Conservation (phyloP, 2,329 filamentous ascomycete genomes). For the Tolypocladium guangdongense region DNA sequence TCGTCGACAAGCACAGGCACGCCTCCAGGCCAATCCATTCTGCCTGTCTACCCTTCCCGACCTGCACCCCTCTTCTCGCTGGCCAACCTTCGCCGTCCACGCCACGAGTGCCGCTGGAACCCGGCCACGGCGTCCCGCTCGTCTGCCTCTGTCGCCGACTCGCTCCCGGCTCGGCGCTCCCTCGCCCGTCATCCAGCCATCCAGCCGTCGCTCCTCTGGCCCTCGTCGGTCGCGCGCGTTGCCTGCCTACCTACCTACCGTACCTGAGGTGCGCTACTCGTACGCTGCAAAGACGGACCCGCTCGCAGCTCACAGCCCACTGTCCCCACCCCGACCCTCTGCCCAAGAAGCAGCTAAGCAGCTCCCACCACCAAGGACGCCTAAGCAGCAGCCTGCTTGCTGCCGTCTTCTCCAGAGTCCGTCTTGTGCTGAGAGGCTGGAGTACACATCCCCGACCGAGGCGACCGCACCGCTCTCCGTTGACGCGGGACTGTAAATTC, state of each 20-base stretch:
- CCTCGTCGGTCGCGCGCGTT: neutral
- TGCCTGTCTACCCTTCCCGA: neutral
- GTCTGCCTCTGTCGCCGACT: neutral
- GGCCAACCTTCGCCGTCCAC: neutral
- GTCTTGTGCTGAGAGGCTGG: slow-evolving; percentile 4
- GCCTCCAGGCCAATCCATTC: neutral
- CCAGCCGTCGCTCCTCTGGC: neutral
- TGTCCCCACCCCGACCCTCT: slow-evolving; percentile 1
- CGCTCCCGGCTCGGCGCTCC: neutral
- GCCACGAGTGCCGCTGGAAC: neutral
- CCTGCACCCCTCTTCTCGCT: neutral
- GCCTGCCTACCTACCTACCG: neutral
- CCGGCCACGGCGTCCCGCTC: neutral
- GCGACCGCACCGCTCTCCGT: slow-evolving; percentile 1
- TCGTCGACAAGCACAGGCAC: neutral
- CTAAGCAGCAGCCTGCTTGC: neutral
- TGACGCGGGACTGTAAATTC: slow-evolving; percentile 3
- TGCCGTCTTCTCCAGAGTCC: neutral
- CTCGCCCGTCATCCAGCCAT: neutral
- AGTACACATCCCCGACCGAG: slow-evolving; percentile 4
- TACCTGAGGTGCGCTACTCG: neutral
- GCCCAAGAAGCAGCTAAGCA: slow-evolving; percentile 3
- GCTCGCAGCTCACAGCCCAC: neutral
- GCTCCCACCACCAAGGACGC: slow-evolving; percentile 1
- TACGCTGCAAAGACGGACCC: slow-evolving; percentile 1